Conservation (phyloP, 108 stramenopile genomes). For the Schizochytrium sp. region DNA sequence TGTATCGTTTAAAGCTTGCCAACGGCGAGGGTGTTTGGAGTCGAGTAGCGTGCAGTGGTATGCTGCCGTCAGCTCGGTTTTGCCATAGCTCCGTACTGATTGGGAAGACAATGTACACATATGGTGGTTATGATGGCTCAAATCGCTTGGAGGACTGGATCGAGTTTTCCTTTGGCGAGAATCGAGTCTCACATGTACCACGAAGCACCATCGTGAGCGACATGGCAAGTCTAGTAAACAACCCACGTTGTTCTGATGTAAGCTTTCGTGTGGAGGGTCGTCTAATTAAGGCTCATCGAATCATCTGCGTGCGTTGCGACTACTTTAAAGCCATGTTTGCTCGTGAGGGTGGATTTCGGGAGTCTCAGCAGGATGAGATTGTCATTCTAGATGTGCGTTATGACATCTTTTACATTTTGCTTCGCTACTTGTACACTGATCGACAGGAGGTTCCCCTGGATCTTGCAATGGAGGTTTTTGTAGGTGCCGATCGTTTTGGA, state of each 20-base stretch:
- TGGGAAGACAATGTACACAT: constrained; percentile 83
- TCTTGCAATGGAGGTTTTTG: constrained; percentile 96
- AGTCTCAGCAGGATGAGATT: constrained; percentile 81
- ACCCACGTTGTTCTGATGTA: constrained; percentile 87
- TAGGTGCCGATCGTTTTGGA: constrained; percentile 93
- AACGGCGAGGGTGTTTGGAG: constrained; percentile 66
- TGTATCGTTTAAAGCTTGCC: constrained; percentile 87
- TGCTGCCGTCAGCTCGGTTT: background rate
- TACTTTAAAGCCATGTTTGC: constrained; percentile 90
- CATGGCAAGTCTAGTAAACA: constrained; percentile 85
- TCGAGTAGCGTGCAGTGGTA: background rate
- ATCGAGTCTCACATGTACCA: constrained; percentile 80
- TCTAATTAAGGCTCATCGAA: constrained; percentile 89
- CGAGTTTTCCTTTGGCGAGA: constrained; percentile 71
- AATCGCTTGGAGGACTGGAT: constrained; percentile 90
- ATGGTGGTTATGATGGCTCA: constrained; percentile 94
- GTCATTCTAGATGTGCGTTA: constrained; percentile 83
- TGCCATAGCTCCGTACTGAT: constrained; percentile 42
- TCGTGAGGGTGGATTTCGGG: constrained; percentile 85
- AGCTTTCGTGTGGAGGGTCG: constrained; percentile 91
- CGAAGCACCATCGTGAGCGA: constrained; percentile 85
- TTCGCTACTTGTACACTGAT: constrained; percentile 97
- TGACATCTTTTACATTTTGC: constrained; percentile 85
- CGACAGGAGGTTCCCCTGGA: constrained; percentile 84
- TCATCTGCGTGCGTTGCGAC: constrained; percentile 90